Base-by-base conservation (phyloP, 2,329 filamentous ascomycete genomes). In the Zymoseptoria crescenta region DNA sequence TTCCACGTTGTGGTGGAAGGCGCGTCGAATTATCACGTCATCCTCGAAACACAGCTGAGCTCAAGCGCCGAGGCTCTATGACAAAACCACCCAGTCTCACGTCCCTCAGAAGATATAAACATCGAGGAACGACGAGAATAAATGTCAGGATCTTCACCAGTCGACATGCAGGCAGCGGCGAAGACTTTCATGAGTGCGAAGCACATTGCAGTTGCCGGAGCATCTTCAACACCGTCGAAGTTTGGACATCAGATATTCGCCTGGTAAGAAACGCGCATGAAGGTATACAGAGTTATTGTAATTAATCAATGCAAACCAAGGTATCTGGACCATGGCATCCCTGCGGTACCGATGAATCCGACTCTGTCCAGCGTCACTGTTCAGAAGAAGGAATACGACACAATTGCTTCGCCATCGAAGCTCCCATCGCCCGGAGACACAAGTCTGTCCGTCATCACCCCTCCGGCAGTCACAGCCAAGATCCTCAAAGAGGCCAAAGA, bases 211-310 rank as follows among this genome's bases (percentile, higher is more conserved):
- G 93, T 97, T 28, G 91, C 92, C 19, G 93, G 93, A 67, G 93
- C 93, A 45, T 94, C 88, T 72, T 89, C 89, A 55, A 91, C 96
- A 75, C 80, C 88, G 49, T 79, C 81, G 71, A 96, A 96, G 74
- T 96, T 88, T 70, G 93, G 94, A 24, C 88, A 96, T 75, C 92
- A 91, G 79, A 86, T 97, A 65, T 90, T 96, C 72, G 83, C 83
- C 13, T 97, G 93, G 93, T 97, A 97, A 58, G 73, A 80, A 80
- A 35, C 35, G n/a, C n/a, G 35, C 10, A 5, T 45, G 24, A 24
- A 2, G 24, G 24, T 24, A 24, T 2, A 24, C 24, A 24, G 24
- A 24, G 24, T 24, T 24, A 24, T 24, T 24, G 24, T 24, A 24
- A 24, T 24, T 24, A 24, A 24, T 24, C 24, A 24, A 24, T 24